Evolutionary conservation across 2,329 filamentous ascomycete species (phyloP).

Genomic region (Claviceps sp.): DNA sequence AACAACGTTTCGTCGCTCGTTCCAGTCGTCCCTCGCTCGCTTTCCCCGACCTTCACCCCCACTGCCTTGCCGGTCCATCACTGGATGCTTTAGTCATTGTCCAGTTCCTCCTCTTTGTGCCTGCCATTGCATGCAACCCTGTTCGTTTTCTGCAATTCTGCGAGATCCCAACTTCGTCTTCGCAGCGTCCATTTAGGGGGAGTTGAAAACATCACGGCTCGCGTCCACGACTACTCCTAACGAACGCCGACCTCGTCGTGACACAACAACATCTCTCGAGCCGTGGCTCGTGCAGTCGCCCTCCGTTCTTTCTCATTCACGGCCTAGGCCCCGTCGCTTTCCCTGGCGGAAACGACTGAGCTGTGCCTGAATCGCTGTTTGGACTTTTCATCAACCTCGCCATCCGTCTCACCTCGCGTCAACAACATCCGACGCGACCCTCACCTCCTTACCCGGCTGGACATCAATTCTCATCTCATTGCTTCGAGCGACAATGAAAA

Average conservation of each 20-base stretch:
- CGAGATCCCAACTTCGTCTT: not conserved
- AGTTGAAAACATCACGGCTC: not conserved
- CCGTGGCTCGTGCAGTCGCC: not conserved
- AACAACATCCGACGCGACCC: not conserved
- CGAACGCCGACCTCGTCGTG: not conserved
- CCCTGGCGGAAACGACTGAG: constrained; percentile 15
- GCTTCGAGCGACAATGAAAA: constrained; percentile 8
- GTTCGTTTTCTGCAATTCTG: not conserved
- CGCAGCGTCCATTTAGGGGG: not conserved
- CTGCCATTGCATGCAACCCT: not conserved
- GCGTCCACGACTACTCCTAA: not conserved
- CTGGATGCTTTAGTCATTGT: not conserved
- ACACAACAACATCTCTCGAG: not conserved
- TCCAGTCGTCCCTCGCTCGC: constrained; percentile 24
- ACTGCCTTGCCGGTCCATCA: constrained; percentile 12
- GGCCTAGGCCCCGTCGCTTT: constrained; percentile 4
- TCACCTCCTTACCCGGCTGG: not conserved
- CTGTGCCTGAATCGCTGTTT: constrained; percentile 1
- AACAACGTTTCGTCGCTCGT: constrained; percentile 24
- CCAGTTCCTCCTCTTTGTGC: constrained; percentile 1
- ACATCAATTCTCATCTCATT: not conserved
- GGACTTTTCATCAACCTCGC: not conserved
- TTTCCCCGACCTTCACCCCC: constrained; percentile 16
- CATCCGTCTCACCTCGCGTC: not conserved
- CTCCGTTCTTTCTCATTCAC: not conserved